Base-by-base conservation (phyloP, 1,284 basidiomycete genomes). In the Leucoagaricus sp. region DNA sequence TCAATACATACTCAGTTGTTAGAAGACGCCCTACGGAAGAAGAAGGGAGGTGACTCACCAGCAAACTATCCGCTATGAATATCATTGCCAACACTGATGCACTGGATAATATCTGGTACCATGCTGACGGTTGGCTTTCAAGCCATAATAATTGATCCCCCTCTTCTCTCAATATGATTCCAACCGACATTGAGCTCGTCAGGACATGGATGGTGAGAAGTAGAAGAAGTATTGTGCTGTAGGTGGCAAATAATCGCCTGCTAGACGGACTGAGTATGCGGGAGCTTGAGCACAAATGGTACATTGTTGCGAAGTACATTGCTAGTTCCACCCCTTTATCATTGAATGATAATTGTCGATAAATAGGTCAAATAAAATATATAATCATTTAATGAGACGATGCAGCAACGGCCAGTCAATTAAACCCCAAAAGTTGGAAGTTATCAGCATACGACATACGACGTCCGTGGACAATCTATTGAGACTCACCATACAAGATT, bases 401-500 rank as follows among this genome's bases (percentile, higher is more conserved):
- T 42, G 7, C 17, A 25, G 41, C 17, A 25, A 19, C 3, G 41
- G 21, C 31, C 31, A 33, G 31, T 13, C 31, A 8, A 13, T 33
- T 33, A 33, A 13, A 33, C 31, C 8, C 31, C 31, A 33, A 7
- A 33, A 15, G n/a, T n/a, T n/a, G n/a, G n/a, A n/a, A n/a, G n/a
- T n/a, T n/a, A n/a, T n/a, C n/a, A n/a, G n/a, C n/a, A n/a, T n/a
- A n/a, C n/a, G n/a, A n/a, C n/a, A n/a, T n/a, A n/a, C n/a, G n/a
- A n/a, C n/a, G n/a, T n/a, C n/a, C n/a, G n/a, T n/a, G n/a, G n/a
- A n/a, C n/a, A n/a, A n/a, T n/a, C n/a, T n/a, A n/a, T n/a, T n/a
- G n/a, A n/a, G n/a, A 53, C 64, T 17, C 50, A 68, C 68, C 68
- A 58, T 70, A 70, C 25, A 68, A 63, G 41, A 69, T 67, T 21